Base-by-base conservation (phyloP, 768 basidiomycete genomes). In the Suillus fuscotomentosus region DNA sequence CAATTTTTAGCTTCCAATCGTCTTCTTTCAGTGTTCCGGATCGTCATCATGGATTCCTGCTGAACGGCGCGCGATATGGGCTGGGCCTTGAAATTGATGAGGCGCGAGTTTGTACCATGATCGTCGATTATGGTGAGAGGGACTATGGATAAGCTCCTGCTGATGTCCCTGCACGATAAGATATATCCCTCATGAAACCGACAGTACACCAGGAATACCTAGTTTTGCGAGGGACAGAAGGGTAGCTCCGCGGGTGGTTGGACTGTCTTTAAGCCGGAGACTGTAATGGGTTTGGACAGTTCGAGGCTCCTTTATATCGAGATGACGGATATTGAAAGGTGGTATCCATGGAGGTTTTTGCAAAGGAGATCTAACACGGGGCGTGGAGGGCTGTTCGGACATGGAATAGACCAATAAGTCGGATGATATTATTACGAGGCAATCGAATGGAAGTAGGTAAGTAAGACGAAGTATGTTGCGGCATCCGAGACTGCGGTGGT, bases 31-130 rank as follows among this genome's bases (percentile, higher is more conserved):
- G 5, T 13, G 2, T 51, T 27, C 50, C 4, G 50, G 24, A 51
- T 9, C 85, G 45, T 84, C 86, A 54, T 79, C 72, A 67, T 90
- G 88, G 88, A 94, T 93, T 78, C 11, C 83, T 83, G 73, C 92
- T 94, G 74, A 94, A 93, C 9, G 87, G 66, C 14, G 83, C 81
- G 31, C 90, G 84, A 76, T 95, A 90, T 66, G 90, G n/a, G 92
- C 34, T 93, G 76, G 2, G 76, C 76, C 50, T 83, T 75, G 65
- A 92, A 84, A 41, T 62, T 67, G 27, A 74, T 66, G 53, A 84
- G 70, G n/a, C 86, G 85, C 63, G 42, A 43, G 17, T 9, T 17
- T 39, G 11, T n/a, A 67, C 65, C 69, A 75, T 73, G 55, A 22
- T 38, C n/a, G 10, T 63, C 27, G 24, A 10, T 13, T 11, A 48